Conservation (phyloP, 352 stramenopile genomes). For the Pythium grandisporangium region DNA sequence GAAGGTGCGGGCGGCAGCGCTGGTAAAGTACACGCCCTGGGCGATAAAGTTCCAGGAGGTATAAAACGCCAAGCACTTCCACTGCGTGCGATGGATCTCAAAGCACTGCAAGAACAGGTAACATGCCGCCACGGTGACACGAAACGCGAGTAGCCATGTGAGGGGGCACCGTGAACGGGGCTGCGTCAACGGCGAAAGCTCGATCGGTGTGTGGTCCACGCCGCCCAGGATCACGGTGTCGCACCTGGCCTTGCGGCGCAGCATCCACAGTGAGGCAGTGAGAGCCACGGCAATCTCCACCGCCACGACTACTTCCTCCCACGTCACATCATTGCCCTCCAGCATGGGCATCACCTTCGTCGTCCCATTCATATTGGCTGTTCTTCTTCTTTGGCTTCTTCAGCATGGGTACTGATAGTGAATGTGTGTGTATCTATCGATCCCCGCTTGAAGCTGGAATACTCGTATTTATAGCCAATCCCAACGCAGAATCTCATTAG, state of each 20-base stretch:
- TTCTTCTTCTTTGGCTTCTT: neutral
- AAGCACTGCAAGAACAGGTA: slow-evolving; percentile 46
- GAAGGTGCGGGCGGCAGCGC: slow-evolving; percentile 21
- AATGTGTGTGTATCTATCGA: no score
- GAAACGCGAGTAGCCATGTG: slow-evolving; percentile 25
- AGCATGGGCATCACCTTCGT: neutral
- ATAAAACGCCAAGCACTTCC: slow-evolving; percentile 59
- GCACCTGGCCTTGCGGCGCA: slow-evolving; percentile 21
- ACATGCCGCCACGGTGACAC: slow-evolving; percentile 24
- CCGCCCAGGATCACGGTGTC: slow-evolving; percentile 19
- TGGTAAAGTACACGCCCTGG: slow-evolving; percentile 51
- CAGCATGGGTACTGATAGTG: no score
- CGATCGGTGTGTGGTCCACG: slow-evolving; percentile 15
- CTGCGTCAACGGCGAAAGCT: slow-evolving; percentile 27
- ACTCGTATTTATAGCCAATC: no score
- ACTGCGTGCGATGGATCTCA: slow-evolving; percentile 42
- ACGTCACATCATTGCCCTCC: slow-evolving; percentile 13
- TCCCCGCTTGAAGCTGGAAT: no score
- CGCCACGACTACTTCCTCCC: slow-evolving; percentile 42
- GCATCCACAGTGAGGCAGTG: slow-evolving; percentile 34
- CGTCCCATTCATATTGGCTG: neutral
- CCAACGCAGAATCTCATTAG: no score
- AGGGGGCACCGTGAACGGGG: slow-evolving; percentile 35
- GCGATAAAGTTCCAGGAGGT: slow-evolving; percentile 84
- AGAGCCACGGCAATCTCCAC: slow-evolving; percentile 34